Conservation (phyloP, 768 basidiomycete species). For the Russula griseocarnosa region DNA sequence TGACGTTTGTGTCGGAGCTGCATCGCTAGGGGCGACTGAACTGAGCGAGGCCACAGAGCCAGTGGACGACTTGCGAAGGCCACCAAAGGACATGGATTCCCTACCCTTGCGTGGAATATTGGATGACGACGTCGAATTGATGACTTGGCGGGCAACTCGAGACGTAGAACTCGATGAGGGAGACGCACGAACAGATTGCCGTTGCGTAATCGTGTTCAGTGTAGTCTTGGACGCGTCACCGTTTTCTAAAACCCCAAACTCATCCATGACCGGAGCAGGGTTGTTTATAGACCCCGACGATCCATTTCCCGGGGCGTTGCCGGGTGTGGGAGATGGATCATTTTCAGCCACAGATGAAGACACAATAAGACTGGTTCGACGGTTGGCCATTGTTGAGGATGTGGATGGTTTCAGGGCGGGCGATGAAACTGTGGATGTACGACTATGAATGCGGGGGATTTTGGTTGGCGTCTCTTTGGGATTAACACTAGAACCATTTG, state of each 20-base stretch:
- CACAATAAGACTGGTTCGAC: slow-evolving; percentile 63
- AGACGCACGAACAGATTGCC: slow-evolving; percentile 59
- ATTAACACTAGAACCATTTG: slow-evolving; percentile 49
- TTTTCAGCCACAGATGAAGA: slow-evolving; percentile 48
- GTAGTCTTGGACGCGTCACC: slow-evolving; percentile 49
- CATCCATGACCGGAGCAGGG: slow-evolving; percentile 42
- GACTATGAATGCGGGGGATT: slow-evolving; percentile 88
- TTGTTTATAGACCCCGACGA: slow-evolving; percentile 26
- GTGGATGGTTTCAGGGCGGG: slow-evolving; percentile 62
- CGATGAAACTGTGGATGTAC: slow-evolving; percentile 69
- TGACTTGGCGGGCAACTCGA: slow-evolving; percentile 62
- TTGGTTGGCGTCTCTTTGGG: slow-evolving; percentile 87
- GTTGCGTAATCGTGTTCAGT: slow-evolving; percentile 42
- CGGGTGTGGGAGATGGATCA: slow-evolving; percentile 58
- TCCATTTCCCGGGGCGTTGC: slow-evolving; percentile 35
- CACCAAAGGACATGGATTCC: slow-evolving; percentile 74
- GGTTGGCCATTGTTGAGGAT: slow-evolving; percentile 42
- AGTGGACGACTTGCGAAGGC: slow-evolving; percentile 77
- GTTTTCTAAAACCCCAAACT: slow-evolving; percentile 78
- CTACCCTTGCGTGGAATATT: slow-evolving; percentile 61
- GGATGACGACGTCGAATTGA: slow-evolving; percentile 44
- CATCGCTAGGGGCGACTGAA: slow-evolving; percentile 44
- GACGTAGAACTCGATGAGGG: slow-evolving; percentile 54
- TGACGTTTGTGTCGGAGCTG: slow-evolving; percentile 31
- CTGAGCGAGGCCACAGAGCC: slow-evolving; percentile 70